Evolutionary conservation across 169 alveolate genomes (phyloP).

Genomic region (Cyclospora cayetanensis): DNA sequence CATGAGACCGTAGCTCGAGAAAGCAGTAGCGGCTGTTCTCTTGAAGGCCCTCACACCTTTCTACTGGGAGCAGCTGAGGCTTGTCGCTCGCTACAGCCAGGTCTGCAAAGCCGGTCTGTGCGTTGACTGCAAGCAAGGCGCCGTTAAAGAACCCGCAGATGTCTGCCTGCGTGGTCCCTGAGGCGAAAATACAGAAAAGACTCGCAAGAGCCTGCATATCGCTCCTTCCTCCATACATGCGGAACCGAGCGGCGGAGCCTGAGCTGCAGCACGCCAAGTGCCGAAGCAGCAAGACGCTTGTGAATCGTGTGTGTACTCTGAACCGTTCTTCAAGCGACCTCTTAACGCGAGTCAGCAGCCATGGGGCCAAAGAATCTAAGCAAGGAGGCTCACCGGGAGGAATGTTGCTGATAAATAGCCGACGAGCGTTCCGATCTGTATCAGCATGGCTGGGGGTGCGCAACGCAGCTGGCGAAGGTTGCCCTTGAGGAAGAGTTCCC

Average conservation of each 20-base stretch:
- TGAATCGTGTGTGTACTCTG: too few species aligned
- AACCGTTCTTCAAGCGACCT: too few species aligned
- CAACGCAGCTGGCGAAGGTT: constrained; percentile 17
- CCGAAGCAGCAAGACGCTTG: too few species aligned
- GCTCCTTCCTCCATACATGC: too few species aligned
- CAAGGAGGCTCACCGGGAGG: constrained; percentile 29
- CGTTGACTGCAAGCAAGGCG: constrained; percentile 74
- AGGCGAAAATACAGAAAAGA: neutral
- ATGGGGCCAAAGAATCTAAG: too few species aligned
- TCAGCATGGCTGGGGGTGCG: constrained; percentile 20
- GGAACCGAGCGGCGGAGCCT: too few species aligned
- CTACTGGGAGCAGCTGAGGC: constrained; percentile 71
- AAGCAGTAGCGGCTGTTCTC: constrained; percentile 80
- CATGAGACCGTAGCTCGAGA: constrained; percentile 84
- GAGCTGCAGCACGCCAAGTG: too few species aligned
- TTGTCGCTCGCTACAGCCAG: constrained; percentile 53
- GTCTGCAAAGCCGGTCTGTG: constrained; percentile 65
- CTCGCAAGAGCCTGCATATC: neutral
- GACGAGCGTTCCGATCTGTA: constrained; percentile 62
- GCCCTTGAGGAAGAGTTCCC: constrained; percentile 10
- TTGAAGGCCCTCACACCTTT: constrained; percentile 73
- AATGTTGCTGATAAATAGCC: constrained; percentile 37
- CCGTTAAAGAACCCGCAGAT: constrained; percentile 74
- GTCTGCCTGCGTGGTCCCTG: constrained; percentile 75
- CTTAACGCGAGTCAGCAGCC: too few species aligned